Conservation (phyloP, 2,329 filamentous ascomycete genomes). For the Aspergillus novoparasiticus region DNA sequence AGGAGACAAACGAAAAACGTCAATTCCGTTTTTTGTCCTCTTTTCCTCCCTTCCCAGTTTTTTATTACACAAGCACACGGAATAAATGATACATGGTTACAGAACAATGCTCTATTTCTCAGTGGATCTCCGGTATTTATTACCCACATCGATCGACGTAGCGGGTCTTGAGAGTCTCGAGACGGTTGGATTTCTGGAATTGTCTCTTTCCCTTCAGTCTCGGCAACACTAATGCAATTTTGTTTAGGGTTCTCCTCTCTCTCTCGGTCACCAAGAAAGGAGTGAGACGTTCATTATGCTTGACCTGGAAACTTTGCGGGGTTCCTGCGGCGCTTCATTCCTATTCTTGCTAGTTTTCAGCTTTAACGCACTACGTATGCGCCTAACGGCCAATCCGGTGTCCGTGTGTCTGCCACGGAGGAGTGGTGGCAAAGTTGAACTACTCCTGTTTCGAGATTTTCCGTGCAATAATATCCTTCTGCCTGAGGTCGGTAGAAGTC, state of each 20-base stretch:
- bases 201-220: background rate
- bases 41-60: background rate
- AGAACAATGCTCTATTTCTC: background rate
- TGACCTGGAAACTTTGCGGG: background rate
- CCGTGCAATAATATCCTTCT: background rate
- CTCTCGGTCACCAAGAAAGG: constrained; percentile 22
- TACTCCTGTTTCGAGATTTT: constrained; percentile 4
- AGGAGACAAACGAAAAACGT: background rate
- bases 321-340: background rate
- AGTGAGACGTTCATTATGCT: constrained; percentile 14
- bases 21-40: background rate
- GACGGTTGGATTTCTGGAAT: constrained; percentile 11
- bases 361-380: background rate
- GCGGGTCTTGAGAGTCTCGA: background rate
- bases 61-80: background rate
- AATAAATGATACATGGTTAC: background rate
- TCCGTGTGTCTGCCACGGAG: background rate
- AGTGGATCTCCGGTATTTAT: constrained; percentile 7
- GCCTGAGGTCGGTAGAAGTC: background rate
- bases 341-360: background rate
- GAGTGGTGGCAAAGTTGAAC: background rate
- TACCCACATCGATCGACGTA: constrained; percentile 7
- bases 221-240: constrained; percentile 6
- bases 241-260: background rate
- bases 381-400: background rate